These are phyloP conservation scores for Spongiforma sp. DNA, from an alignment of 1,284 basidiomycete species.

Conservation along the genomic window DNA sequence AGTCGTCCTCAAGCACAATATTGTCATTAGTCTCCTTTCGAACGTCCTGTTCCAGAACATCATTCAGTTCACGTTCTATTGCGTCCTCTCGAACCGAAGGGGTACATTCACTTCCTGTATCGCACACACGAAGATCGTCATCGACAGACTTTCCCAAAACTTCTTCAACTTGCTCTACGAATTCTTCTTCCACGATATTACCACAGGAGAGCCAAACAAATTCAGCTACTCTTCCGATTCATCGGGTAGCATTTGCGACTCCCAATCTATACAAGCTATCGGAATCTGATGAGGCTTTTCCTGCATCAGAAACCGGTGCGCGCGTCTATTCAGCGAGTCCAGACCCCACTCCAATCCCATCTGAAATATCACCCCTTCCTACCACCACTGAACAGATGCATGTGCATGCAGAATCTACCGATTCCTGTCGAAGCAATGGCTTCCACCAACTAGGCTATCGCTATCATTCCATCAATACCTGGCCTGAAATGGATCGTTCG, in stretches of 20 bases:
- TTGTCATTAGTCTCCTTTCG: constrained; percentile 37
- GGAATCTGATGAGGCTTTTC: too few relatives aligned
- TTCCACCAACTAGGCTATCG: constrained; percentile 2
- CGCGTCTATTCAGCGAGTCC: constrained; percentile 16
- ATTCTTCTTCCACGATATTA: not conserved
- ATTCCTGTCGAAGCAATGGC: constrained; percentile 18
- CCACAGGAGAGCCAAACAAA: too few relatives aligned
- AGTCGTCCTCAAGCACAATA: constrained; percentile 31
- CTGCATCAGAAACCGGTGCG: too few relatives aligned
- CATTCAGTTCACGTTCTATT: constrained; percentile 33
- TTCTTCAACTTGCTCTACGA: not conserved
- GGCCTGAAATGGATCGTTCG: constrained; percentile 37
- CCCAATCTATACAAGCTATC: too few relatives aligned
- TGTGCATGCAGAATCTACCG: constrained; percentile 26
- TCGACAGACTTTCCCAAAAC: not conserved
- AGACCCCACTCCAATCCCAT: constrained; percentile 12
- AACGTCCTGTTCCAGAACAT: constrained; percentile 36
- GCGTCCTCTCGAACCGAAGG: constrained; percentile 24
- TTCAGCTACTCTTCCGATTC: too few relatives aligned
- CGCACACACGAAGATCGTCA: constrained; percentile 22
- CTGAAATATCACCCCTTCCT: constrained; percentile 30
- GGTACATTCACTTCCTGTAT: constrained; percentile 33
- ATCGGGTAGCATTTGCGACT: too few relatives aligned
- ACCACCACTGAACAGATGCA: constrained; percentile 28
- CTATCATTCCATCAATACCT: not conserved